These are phyloP conservation scores for Potentilla sterilis DNA, from an alignment of 306 rosid species.

Conservation along the genomic window DNA sequence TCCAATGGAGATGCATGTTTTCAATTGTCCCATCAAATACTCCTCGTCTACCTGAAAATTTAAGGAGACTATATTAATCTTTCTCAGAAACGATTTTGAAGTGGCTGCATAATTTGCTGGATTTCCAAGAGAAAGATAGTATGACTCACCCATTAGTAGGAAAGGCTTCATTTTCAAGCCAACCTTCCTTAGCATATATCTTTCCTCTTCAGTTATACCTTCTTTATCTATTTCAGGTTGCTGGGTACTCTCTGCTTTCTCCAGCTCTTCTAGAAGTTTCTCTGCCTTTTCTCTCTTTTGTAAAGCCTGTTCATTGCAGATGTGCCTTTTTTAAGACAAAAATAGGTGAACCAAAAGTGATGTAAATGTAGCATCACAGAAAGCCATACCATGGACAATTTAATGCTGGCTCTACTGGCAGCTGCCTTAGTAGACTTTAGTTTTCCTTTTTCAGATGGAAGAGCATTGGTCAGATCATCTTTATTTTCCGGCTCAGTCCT, in stretches of 20 bases:
- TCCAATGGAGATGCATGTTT: constrained; percentile 99
- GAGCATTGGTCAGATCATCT: constrained; percentile 21
- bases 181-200: constrained; percentile 81
- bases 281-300: constrained; percentile 69
- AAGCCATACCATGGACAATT: constrained; percentile 63
- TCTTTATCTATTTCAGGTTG: constrained; percentile 77
- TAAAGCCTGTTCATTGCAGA: constrained; percentile 57
- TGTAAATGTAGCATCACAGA: constrained; percentile 28
- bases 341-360: constrained; percentile 16
- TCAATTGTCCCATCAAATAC: constrained; percentile 92
- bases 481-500: constrained; percentile 36
- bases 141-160: constrained; percentile 77
- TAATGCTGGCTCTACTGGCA: constrained; percentile 58
- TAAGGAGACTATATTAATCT: constrained; percentile 20
- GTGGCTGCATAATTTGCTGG: constrained; percentile 19
- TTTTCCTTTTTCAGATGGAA: constrained; percentile 31
- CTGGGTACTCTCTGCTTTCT: constrained; percentile 43
- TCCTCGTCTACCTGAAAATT: constrained; percentile 69
- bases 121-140: not conserved
- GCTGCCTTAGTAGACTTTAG: constrained; percentile 37
- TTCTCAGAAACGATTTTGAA: constrained; percentile 12
- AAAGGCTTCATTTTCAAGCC: constrained; percentile 89
- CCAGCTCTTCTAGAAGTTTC: constrained; percentile 64
- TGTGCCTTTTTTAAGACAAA: constrained; percentile 26
- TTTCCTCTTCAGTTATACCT: constrained; percentile 82